Evolutionary conservation across 805 yeast genomes (phyloP).

Genomic region (Candida pseudoglaebosa): DNA sequence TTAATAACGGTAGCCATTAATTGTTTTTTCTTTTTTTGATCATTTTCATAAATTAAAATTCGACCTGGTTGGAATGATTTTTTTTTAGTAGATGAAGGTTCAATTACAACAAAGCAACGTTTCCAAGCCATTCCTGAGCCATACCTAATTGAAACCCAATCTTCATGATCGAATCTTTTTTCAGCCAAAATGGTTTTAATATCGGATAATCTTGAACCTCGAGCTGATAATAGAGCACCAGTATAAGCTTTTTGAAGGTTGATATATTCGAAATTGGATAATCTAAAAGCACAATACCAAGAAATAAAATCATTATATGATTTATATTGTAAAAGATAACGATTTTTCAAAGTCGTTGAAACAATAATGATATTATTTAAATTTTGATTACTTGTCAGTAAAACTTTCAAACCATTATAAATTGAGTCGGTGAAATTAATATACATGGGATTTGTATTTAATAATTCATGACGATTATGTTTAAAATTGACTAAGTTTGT

Average conservation of each 20-base stretch:
- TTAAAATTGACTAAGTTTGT: constrained; percentile 53
- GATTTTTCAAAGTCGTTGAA: constrained; percentile 86
- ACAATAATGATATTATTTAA: constrained; percentile 79
- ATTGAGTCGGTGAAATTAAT: constrained; percentile 89
- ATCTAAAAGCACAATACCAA: constrained; percentile 83
- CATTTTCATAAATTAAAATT: constrained; percentile 77
- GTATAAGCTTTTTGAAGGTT: constrained; percentile 93
- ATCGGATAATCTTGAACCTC: constrained; percentile 84
- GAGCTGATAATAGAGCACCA: constrained; percentile 87
- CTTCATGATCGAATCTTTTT: constrained; percentile 82
- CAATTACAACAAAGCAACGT: constrained; percentile 85
- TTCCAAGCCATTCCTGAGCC: constrained; percentile 99
- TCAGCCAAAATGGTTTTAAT: constrained; percentile 81
- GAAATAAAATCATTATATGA: constrained; percentile 57
- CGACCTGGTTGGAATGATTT: constrained; percentile 55
- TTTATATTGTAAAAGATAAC: constrained; percentile 77
- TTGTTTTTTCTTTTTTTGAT: constrained; percentile 62
- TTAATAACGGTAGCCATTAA: constrained; percentile 76
- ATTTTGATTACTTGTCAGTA: constrained; percentile 62
- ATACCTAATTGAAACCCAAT: constrained; percentile 91
- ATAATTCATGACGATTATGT: constrained; percentile 49
- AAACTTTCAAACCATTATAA: constrained; percentile 63
- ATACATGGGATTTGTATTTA: constrained; percentile 72
- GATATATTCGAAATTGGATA: constrained; percentile 76
- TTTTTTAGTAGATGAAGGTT: constrained; percentile 55